These are phyloP conservation scores for Boletus rex-veris DNA, from an alignment of 768 basidiomycete genomes.

Conservation along the genomic window DNA sequence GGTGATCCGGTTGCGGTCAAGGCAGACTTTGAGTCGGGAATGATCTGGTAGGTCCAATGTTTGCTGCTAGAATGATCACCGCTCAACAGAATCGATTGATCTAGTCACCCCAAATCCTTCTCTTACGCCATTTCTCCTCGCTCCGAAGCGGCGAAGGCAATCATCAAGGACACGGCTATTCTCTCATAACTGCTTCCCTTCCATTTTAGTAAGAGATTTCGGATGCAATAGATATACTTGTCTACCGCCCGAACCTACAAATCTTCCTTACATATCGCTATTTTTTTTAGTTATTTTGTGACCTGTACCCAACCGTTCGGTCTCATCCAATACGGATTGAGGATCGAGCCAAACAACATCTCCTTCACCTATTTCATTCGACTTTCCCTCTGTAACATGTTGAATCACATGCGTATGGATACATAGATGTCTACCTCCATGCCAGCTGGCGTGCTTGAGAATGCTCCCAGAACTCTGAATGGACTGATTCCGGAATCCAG, in stretches of 20 bases:
- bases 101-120: conserved; percentile 32
- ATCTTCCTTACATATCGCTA: conserved; percentile 23
- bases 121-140: conserved; percentile 30
- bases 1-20: conserved; percentile 17
- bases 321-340: conserved; percentile 64
- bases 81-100: conserved; percentile 1
- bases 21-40: conserved; percentile 28
- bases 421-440: conserved; percentile 27
- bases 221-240: neutral
- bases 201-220: neutral
- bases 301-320: conserved; percentile 70
- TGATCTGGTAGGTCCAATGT: conserved; percentile 27
- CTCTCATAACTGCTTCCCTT: conserved; percentile 11
- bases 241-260: neutral
- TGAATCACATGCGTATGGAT: neutral
- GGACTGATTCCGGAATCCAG: conserved; percentile 41
- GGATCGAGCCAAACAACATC: conserved; percentile 62
- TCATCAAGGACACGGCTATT: conserved; percentile 30
- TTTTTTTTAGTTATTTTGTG: conserved; percentile 45
- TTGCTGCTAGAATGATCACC: neutral
- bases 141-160: conserved; percentile 22
- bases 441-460: conserved; percentile 64
- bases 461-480: conserved; percentile 81
- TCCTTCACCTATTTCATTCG: conserved; percentile 47
- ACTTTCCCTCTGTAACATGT: conserved; percentile 24